Evolutionary conservation across 202 grass and related monocot genomes (phyloP), one percentile per base, ranked within the genome.

Genomic region (Zoysia matrella): DNA sequence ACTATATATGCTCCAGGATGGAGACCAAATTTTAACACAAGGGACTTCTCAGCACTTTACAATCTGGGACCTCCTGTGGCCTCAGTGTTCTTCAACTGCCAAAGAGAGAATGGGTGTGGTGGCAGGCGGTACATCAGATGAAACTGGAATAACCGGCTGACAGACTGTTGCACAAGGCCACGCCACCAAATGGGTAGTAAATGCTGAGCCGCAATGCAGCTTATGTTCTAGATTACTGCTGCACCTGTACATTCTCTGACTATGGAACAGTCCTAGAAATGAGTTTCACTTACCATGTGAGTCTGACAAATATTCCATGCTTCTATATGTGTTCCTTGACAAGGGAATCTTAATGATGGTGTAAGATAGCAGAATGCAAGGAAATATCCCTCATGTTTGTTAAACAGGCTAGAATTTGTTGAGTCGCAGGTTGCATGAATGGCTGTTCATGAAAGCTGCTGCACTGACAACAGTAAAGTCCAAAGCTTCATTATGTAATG

Each of bases 71-170:
- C 82, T 62, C 92, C 96, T 0, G 96, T 92, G 58, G 92, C 91
- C 79, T 88, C 96, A 4, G 83, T 93, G 52, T 98, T 86, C 88
- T 98, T 98, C 85, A 98, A 98, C 79, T 98, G 96, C 78, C 96
- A 95, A 83, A 95, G 96, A 75, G 96, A 98, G 87, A 95, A 90
- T 2, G 96, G 96, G 3, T 98, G 96, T 6, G 96, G 96, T 57
- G 96, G 96, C 73, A 95, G 96, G 74, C 89, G 92, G 67, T 98
- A 92, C 46, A 77, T 92, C 56, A 89, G 71, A 86, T 91, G 78
- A 92, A 69, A 83, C 12, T 51, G 43, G 44, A 71, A 74, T 79
- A 57, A 83, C 43, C 67, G 53, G 41, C 41, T 40, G 45, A 86
- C 0, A 60, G 54, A 86, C 78, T 45, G 75, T 43, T 74, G 22